A percentile compares a stretch with the other conserved stretches of the same genome.
Evolutionary conservation across 148 eudicot genomes (phyloP).

Genomic region (Rhododendron vialii): DNA sequence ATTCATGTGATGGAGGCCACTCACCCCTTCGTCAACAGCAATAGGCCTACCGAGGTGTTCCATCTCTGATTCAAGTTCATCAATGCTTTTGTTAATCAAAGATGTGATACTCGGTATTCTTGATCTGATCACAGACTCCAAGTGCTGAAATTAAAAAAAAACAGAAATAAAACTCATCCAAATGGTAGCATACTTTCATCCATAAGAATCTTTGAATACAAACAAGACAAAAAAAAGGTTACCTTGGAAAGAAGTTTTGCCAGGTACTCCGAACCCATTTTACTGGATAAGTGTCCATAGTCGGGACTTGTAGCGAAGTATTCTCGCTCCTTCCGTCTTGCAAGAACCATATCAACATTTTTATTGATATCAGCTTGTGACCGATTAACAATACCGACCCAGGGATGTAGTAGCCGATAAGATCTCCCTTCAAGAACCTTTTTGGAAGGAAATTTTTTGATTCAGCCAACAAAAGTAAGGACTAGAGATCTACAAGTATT

Average conservation of each 20-base stretch:
- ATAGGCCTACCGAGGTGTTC: constrained; percentile 79
- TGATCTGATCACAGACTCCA: constrained; percentile 73
- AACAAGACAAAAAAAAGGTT: neutral
- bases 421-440: constrained; percentile 76
- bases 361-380: constrained; percentile 72
- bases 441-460: neutral
- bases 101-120: constrained; percentile 69
- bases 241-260: constrained; percentile 67
- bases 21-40: constrained; percentile 85
- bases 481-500: neutral
- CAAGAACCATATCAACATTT: constrained; percentile 55
- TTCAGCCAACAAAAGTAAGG: constrained; percentile 2
- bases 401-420: constrained; percentile 50
- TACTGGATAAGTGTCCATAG: constrained; percentile 53
- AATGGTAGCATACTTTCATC: neutral
- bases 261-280: constrained; percentile 74
- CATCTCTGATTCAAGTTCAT: constrained; percentile 81
- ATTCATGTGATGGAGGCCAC: constrained; percentile 9
- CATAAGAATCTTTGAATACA: neutral
- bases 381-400: constrained; percentile 72
- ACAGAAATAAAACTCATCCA: neutral
- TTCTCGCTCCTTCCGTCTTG: constrained; percentile 58
- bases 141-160: constrained; percentile 40
- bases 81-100: constrained; percentile 67
- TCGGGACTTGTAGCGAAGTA: constrained; percentile 63